Evolutionary conservation across 768 basidiomycete species (phyloP).

Genomic region (Amanita muscaria): DNA sequence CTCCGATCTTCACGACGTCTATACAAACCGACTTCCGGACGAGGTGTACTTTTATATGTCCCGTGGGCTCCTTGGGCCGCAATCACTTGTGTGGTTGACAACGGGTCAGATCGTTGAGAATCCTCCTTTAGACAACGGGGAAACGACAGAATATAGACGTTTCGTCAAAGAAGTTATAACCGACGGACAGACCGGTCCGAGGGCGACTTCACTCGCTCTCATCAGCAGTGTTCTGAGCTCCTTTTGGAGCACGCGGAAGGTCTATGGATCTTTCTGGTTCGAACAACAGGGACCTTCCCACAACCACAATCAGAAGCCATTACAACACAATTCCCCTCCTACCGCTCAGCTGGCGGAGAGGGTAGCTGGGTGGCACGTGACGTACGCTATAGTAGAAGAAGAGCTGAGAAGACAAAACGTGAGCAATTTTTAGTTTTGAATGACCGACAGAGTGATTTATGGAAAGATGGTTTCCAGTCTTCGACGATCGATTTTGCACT

Average conservation of each 20-base stretch:
- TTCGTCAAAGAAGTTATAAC: conserved; percentile 96
- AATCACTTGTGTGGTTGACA: conserved; percentile 92
- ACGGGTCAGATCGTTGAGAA: conserved; percentile 78
- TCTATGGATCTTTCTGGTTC: conserved; percentile 72
- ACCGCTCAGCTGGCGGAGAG: conserved; percentile 84
- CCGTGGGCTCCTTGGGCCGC: conserved; percentile 81
- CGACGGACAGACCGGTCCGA: conserved; percentile 87
- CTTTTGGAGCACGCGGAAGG: conserved; percentile 75
- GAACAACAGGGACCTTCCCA: conserved; percentile 46
- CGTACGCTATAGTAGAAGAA: conserved; percentile 79
- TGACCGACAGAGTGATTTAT: neutral
- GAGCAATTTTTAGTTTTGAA: conserved; percentile 29
- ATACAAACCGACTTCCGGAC: conserved; percentile 89
- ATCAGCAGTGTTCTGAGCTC: conserved; percentile 71
- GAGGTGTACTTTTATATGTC: conserved; percentile 96
- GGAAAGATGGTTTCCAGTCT: conserved; percentile 42
- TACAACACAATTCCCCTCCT: conserved; percentile 67
- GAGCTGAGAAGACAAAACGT: conserved; percentile 96
- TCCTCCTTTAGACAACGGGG: conserved; percentile 89
- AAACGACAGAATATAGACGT: conserved; percentile 88
- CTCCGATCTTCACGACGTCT: conserved; percentile 85
- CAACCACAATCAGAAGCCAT: conserved; percentile 41
- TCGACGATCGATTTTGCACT: conserved; percentile 95
- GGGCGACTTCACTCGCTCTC: conserved; percentile 85
- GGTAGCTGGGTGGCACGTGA: conserved; percentile 85